Base-by-base conservation (phyloP, 192 early-diverging fungal species). In the Gigaspora rosea region DNA sequence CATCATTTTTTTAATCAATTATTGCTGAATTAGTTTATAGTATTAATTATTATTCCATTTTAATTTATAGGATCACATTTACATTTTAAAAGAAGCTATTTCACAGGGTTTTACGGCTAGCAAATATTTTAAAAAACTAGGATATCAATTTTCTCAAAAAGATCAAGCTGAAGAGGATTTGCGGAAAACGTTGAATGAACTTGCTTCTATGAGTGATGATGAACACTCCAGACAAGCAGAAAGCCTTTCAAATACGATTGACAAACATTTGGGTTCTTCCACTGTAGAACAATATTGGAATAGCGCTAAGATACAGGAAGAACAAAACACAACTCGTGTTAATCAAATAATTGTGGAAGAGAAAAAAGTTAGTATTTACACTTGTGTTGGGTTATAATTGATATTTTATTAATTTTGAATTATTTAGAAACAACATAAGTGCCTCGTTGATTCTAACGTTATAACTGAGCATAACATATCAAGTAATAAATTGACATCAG, bases 11-110 rank as follows among this genome's bases (percentile, higher is more conserved):
- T 20, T 1, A n/a, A n/a, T 59, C 57, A 59, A n/a, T 59, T 3
- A 59, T 59, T n/a, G n/a, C 20, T 59, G 57, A 8, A 22, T 59
- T 59, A 59, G 6, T 59, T 59, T 59, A 59, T n/a, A 59, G 20
- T 59, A 59, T 59, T 59, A 59, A 59, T 59, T 59, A 59, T 59
- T 59, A 59, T 59, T 22, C 57, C n/a, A 59, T 59, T 59, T 59
- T 59, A 59, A 66, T 66, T 13, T 66, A 41, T 13, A 66, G 64
- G 18, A 66, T 48, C 16, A 66, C 64, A 41, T 66, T 66, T n/a
- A 66, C 16, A 8, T 66, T n/a, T 18, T 66, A 41, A 47, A 66
- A 66, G 64, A 66, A 66, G 32, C 47, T 13, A 48, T 66, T 66
- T 48, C 12, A 48, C 36, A 35, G 4, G 64, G 8, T 18, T 66